phyloP scores from a whole-genome alignment of 805 yeast genomes.

The Komagataella populi region DNA sequence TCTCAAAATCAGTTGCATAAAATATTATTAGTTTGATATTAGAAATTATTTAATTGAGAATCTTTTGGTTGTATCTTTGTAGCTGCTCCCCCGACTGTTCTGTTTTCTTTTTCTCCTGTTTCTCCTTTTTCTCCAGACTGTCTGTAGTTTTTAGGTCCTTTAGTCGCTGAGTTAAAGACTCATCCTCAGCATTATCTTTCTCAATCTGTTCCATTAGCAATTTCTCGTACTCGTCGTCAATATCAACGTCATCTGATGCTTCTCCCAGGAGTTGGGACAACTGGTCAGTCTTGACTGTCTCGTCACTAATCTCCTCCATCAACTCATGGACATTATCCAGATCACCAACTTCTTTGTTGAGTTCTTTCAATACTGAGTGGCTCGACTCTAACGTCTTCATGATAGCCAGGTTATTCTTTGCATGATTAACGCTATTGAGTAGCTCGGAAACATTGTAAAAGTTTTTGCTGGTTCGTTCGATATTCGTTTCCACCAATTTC shows the following conservation, averaged over 20 bases:
- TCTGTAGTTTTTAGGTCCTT: background rate
- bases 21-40: background rate
- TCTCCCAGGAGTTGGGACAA: constrained; percentile 2
- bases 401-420: constrained; percentile 9
- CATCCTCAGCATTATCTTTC: background rate
- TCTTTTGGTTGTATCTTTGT: background rate
- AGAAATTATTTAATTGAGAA: background rate
- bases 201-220: background rate
- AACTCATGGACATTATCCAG: constrained; percentile 8
- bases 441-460: constrained; percentile 9
- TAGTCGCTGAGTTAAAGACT: background rate
- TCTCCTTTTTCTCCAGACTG: background rate
- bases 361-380: constrained; percentile 9
- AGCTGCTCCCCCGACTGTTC: background rate
- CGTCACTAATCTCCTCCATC: constrained; percentile 8
- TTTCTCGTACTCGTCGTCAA: constrained; percentile 1
- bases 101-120: background rate
- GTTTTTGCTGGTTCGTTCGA: constrained; percentile 2
- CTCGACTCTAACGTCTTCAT: constrained; percentile 12
- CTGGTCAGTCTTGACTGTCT: constrained; percentile 9
- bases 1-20: background rate
- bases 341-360: constrained; percentile 10
- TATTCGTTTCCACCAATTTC: constrained; percentile 10
- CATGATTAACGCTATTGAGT: constrained; percentile 13
- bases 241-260: constrained; percentile 5